phyloP scores from a whole-genome alignment of 2,329 filamentous ascomycete species.

The Didymella exigua region DNA sequence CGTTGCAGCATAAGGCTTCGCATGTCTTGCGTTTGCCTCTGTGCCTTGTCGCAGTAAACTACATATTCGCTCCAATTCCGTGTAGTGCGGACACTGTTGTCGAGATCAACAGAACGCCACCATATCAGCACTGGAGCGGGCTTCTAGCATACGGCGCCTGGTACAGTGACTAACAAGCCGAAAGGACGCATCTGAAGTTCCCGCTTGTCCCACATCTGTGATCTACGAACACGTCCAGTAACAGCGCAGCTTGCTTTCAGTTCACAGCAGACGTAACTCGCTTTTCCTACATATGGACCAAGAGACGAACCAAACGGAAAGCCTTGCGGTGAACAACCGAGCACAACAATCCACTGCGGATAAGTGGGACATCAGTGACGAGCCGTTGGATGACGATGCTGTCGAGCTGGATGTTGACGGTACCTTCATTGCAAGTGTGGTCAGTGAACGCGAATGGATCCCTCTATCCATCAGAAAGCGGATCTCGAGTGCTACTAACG shows the following conservation, averaged over 20 bases:
- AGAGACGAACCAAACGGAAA: background rate
- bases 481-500: background rate
- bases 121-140: background rate
- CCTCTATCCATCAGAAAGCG: background rate
- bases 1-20: background rate
- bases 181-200: background rate
- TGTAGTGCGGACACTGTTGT: background rate
- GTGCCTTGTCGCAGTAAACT: background rate
- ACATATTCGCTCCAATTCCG: background rate
- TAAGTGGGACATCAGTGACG: background rate
- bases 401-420: background rate
- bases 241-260: background rate
- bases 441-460: background rate
- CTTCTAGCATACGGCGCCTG: background rate
- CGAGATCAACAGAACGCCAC: background rate
- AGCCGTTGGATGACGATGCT: background rate
- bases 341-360: background rate
- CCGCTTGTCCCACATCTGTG: background rate
- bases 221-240: background rate
- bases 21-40: background rate
- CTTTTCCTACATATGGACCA: background rate
- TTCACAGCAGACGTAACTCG: background rate
- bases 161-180: background rate
- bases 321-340: background rate
- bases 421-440: background rate